These are phyloP conservation scores for Aspergillus candidus DNA, from an alignment of 2,329 filamentous ascomycete genomes.

Conservation along the genomic window DNA sequence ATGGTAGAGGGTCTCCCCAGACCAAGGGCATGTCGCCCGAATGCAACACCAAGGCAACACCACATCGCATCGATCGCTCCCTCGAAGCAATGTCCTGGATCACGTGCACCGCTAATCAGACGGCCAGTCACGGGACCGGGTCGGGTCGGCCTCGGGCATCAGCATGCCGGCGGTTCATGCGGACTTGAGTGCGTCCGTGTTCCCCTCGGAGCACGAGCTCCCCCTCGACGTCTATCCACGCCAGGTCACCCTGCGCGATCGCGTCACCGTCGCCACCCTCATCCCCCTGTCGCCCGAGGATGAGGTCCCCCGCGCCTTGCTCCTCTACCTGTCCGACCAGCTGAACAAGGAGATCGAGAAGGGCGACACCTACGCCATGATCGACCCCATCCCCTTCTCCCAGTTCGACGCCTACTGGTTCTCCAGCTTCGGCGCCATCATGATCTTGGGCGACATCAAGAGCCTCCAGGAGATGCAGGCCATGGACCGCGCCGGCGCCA, in stretches of 20 bases:
- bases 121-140: constrained; percentile 32
- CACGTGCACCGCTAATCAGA: constrained; percentile 24
- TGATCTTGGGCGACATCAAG: constrained; percentile 72
- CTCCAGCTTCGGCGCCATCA: constrained; percentile 80
- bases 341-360: constrained; percentile 87
- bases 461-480: constrained; percentile 49
- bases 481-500: constrained; percentile 50
- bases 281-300: constrained; percentile 73
- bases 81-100: neutral
- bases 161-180: constrained; percentile 34
- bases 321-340: constrained; percentile 73
- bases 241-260: constrained; percentile 75
- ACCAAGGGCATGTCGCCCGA: no score
- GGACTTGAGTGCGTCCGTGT: constrained; percentile 26
- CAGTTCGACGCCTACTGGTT: constrained; percentile 84
- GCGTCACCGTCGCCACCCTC: constrained; percentile 75
- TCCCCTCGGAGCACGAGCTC: constrained; percentile 43
- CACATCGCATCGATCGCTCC: neutral
- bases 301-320: constrained; percentile 68
- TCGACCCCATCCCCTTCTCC: constrained; percentile 65
- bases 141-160: constrained; percentile 17
- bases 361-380: constrained; percentile 88
- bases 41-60: no score
- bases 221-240: constrained; percentile 64
- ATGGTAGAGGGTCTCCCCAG: no score